Evolutionary conservation across 495 filamentous ascomycete genomes (phyloP).

Genomic region (Penicillium tannophilum): DNA sequence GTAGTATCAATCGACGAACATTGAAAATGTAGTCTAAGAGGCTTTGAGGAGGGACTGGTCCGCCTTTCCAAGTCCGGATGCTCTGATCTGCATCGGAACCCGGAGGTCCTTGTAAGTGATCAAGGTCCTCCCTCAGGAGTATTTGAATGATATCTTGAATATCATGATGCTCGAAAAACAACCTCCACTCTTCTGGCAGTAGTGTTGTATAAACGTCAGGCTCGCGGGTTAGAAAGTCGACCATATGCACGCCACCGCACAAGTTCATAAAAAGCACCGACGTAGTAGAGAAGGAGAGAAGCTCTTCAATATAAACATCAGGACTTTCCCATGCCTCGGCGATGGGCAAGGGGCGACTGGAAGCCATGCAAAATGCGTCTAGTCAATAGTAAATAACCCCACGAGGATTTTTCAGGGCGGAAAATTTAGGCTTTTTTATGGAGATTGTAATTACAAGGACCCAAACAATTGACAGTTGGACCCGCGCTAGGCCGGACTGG

Average conservation of each 20-base stretch:
- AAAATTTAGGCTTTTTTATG: no score
- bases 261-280: slow-evolving; percentile 79
- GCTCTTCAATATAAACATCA: slow-evolving; percentile 75
- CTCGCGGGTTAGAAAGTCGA: slow-evolving; percentile 92
- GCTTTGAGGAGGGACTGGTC: slow-evolving; percentile 61
- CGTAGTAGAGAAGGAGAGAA: slow-evolving; percentile 74
- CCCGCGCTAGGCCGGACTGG: no score
- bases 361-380: slow-evolving; percentile 18
- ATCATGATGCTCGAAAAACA: slow-evolving; percentile 69
- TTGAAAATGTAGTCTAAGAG: slow-evolving; percentile 75
- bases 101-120: slow-evolving; percentile 8
- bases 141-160: slow-evolving; percentile 76
- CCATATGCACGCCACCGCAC: slow-evolving; percentile 90
- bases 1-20: slow-evolving; percentile 71
- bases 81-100: slow-evolving; percentile 1
- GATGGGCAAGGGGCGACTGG: slow-evolving; percentile 55
- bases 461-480: no score
- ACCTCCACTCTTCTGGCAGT: slow-evolving; percentile 77
- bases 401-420: neutral
- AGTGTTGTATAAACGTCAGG: slow-evolving; percentile 74
- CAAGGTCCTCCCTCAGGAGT: slow-evolving; percentile 73
- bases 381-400: neutral
- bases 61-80: slow-evolving; percentile 48
- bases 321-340: slow-evolving; percentile 54
- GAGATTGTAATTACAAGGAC: no score